Evolutionary conservation across 306 rosid species (phyloP).

Genomic region (Chamaecrista fasciculata): DNA sequence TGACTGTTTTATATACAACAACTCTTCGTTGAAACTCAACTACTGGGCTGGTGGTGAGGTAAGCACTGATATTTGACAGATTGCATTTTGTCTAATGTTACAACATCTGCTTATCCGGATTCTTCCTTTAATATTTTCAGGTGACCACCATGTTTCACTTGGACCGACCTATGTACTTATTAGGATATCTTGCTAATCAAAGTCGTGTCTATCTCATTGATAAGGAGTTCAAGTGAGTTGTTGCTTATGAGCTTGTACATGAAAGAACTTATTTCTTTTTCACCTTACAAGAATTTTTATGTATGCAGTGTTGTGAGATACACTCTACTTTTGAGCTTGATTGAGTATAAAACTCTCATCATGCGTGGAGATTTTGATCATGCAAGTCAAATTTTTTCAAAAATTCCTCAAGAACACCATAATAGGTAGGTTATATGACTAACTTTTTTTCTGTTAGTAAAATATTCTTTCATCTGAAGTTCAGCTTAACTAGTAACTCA

Average conservation of each 20-base stretch:
- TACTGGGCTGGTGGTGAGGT: conserved; percentile 75
- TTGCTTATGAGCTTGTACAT: neutral
- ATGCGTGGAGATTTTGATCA: conserved; percentile 66
- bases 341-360: conserved; percentile 67
- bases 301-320: conserved; percentile 59
- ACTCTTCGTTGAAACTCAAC: conserved; percentile 67
- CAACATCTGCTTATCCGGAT: neutral
- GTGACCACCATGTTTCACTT: conserved; percentile 72
- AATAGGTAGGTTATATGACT: conserved; percentile 41
- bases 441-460: neutral
- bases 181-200: conserved; percentile 66
- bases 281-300: neutral
- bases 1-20: conserved; percentile 67
- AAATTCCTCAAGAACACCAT: conserved; percentile 65
- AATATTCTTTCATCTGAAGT: neutral
- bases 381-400: conserved; percentile 55
- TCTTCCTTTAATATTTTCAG: conserved; percentile 33
- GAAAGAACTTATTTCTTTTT: neutral
- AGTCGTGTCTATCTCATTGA: conserved; percentile 65
- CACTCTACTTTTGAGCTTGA: conserved; percentile 62
- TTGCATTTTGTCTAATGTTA: neutral
- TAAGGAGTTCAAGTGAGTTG: conserved; percentile 67
- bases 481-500: neutral
- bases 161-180: conserved; percentile 75
- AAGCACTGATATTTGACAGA: conserved; percentile 5